Evolutionary conservation across 148 eudicot genomes (phyloP), one percentile per base, ranked within the genome.

Genomic region (Polygonum maritimum): DNA sequence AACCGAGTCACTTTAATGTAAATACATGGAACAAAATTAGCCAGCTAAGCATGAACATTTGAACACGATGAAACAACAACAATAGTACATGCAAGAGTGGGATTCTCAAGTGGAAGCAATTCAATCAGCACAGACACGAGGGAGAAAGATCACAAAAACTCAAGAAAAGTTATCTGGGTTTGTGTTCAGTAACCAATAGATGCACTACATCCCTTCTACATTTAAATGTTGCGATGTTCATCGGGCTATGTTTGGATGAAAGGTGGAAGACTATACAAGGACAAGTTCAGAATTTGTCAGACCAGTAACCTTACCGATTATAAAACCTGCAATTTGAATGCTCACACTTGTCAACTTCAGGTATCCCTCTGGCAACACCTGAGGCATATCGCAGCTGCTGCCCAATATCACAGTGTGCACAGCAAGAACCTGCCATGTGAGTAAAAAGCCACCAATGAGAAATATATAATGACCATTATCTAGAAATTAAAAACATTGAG

Each of bases 301-400:
- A 67, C 52, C 45, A 63, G 36, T 16, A 71, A 31, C 76, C 88
- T 45, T 85, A 95, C 98, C 98, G 63, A 95, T 3, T 78, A 95
- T 73, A 81, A 95, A 89, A 51, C 94, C 92, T 74, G 97, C 96
- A 76, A 95, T 84, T 69, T 91, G 90, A 63, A 94, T 85, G 54
- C 80, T 81, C 48, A 83, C 79, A 22, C 72, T 40, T 69, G 81
- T 65, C 62, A 76, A 70, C 57, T 57, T 33, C 36, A 79, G 75
- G 45, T 73, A 85, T 77, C 54, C 35, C 62, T 70, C 77, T 54
- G 80, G 79, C 48, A 79, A 60, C 71, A 86, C 69, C 71, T 62
- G 79, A 79, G 76, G 82, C 72, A 76, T 33, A 41, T 65, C 72
- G 33, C 14, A 78, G 63, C 76, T 80, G 74, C 84, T 82, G 84